Evolutionary conservation across 495 filamentous ascomycete genomes (phyloP), one percentile per base, ranked within the genome.

Genomic region (Trichocladium uniseriatum): DNA sequence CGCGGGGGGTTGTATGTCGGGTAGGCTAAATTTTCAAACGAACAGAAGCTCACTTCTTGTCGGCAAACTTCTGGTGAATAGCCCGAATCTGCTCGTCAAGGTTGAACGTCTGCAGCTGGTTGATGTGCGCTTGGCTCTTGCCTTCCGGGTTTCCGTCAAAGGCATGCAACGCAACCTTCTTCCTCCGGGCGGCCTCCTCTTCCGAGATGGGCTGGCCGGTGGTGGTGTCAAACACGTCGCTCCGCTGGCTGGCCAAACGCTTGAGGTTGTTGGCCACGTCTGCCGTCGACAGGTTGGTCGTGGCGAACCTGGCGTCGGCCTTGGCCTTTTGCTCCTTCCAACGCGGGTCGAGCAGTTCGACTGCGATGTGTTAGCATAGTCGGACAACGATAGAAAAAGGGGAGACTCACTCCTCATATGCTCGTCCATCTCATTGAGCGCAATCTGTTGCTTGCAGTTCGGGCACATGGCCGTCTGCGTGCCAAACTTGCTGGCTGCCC

Each of bases 251-350:
- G n/a, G 91, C 89, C 24, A 97, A 76, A n/a, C 92, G 86, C 70
- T 97, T 97, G 52, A 98, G 76, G 59, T 98, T 97, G 62, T 84
- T 86, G 50, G 89, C 90, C 21, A 94, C 90, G 56, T 96, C 90
- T 28, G 74, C 75, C 14, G 87, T 94, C 5, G 81, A 86, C 5
- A 98, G 70, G 53, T 95, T 96, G 22, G 89, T 95, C 0, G 87
- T 89, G 7, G 87, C 79, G 55, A 79, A 87, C 48, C 92, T 79
- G 10, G 84, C 80, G 19, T 94, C 88, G 11, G 84, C 79, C 60
- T 94, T 94, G 51, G 84, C 86, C 44, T 86, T 85, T 64, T 97
- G 89, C 62, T 96, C 89, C 66, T 94, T 92, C 92, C 94, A 98
- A 29, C 84, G 80, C 0, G 92, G 90, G 62, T 97, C 92, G 42